These are phyloP conservation scores for Ascochyta lentis DNA, from an alignment of 2,329 filamentous ascomycete genomes.

Conservation along the genomic window DNA sequence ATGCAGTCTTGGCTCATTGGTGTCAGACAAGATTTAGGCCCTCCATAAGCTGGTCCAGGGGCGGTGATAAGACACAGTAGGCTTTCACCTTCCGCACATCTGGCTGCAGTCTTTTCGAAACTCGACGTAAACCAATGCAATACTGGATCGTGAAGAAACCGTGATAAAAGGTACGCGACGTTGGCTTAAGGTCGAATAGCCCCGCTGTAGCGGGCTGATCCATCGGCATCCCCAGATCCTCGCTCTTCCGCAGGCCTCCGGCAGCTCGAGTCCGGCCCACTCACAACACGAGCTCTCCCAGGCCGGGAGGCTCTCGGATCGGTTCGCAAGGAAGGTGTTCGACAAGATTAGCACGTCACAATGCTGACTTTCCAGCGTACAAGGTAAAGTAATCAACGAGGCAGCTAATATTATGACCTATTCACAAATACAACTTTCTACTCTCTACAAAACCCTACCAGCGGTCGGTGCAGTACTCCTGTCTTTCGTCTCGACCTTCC, in stretches of 20 bases:
- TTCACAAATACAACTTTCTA: slow-evolving; percentile 20
- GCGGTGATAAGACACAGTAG: not conserved
- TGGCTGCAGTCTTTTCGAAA: not conserved
- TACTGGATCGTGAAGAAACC: not conserved
- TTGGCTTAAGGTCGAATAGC: not conserved
- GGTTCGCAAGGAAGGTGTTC: not conserved
- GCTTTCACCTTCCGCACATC: not conserved
- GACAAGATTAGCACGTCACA: not conserved
- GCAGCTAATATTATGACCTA: slow-evolving; percentile 21
- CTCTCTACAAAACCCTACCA: slow-evolving; percentile 68
- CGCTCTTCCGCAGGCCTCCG: not conserved
- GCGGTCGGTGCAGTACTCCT: slow-evolving; percentile 74
- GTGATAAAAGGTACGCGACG: not conserved
- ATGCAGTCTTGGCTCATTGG: too few relatives aligned
- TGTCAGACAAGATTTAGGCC: too few relatives aligned
- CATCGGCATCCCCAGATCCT: slow-evolving; percentile 2
- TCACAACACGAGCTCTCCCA: not conserved
- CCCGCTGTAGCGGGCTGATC: not conserved
- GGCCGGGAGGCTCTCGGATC: not conserved
- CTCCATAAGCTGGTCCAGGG: too few relatives aligned
- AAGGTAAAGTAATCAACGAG: not conserved
- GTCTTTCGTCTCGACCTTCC: slow-evolving; percentile 90
- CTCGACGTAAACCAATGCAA: too few relatives aligned
- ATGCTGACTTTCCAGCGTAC: not conserved
- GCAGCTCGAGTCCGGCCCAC: not conserved